Evolutionary conservation across 805 yeast genomes (phyloP).

Genomic region (Candida vartiovaarae): DNA sequence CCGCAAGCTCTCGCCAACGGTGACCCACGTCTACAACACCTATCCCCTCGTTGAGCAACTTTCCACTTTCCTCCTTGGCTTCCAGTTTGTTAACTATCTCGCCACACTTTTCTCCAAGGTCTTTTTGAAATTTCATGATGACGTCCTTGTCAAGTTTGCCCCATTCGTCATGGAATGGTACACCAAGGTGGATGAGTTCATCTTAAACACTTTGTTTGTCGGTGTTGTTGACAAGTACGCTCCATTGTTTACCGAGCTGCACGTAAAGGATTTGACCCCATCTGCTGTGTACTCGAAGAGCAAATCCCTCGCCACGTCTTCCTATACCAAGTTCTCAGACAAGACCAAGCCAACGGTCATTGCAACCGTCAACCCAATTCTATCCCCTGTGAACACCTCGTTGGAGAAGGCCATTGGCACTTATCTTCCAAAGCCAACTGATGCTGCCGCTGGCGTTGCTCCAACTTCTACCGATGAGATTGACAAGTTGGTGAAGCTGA

Average conservation of each 20-base stretch:
- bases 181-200: conserved; percentile 3
- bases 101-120: conserved; percentile 7
- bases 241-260: conserved; percentile 4
- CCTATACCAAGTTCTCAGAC: background rate
- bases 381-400: conserved; percentile 13
- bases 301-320: background rate
- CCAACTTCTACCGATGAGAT: conserved; percentile 5
- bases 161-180: conserved; percentile 4
- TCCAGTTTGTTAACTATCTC: conserved; percentile 9
- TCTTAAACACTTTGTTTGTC: conserved; percentile 2
- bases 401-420: conserved; percentile 8
- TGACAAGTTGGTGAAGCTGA: conserved; percentile 7
- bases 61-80: conserved; percentile 3
- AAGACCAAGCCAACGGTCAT: conserved; percentile 9
- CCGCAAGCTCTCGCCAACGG: conserved; percentile 11
- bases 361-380: conserved; percentile 11
- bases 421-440: conserved; percentile 8
- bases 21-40: conserved; percentile 7
- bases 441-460: background rate
- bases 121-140: conserved; percentile 3
- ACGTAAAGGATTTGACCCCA: conserved; percentile 6
- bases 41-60: conserved; percentile 9
- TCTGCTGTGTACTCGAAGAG: conserved; percentile 1
- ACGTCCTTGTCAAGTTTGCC: conserved; percentile 4
- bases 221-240: conserved; percentile 6